These are phyloP conservation scores for Phytophthora pisi DNA, from an alignment of 352 stramenopile species.

Conservation along the genomic window DNA sequence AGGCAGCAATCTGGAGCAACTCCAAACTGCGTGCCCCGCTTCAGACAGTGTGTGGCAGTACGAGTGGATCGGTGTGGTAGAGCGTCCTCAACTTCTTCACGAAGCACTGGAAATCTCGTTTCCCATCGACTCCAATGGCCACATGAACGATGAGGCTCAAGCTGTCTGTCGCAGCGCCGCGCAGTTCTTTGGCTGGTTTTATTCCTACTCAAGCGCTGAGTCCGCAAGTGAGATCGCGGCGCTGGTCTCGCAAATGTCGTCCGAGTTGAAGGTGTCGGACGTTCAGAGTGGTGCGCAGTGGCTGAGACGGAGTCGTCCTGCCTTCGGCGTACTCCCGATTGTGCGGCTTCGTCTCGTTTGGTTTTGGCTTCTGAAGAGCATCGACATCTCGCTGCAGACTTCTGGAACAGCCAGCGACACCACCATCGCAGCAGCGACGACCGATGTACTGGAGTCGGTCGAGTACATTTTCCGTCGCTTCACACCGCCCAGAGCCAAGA, in stretches of 20 bases:
- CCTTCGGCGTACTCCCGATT: conserved; percentile 37
- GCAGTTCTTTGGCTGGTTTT: conserved; percentile 56
- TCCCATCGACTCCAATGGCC: background rate
- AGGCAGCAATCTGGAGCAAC: conserved; percentile 21
- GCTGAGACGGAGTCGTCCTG: conserved; percentile 47
- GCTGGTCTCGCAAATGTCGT: conserved; percentile 28
- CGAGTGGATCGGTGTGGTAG: conserved; percentile 43
- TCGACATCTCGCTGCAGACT: conserved; percentile 19
- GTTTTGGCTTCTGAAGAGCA: conserved; percentile 63
- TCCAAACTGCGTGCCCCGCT: conserved; percentile 15
- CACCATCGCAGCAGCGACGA: conserved; percentile 13
- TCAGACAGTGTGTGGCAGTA: conserved; percentile 34
- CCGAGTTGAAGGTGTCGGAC: conserved; percentile 26
- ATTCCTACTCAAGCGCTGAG: conserved; percentile 28
- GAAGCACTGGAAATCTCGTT: conserved; percentile 37
- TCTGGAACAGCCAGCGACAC: conserved; percentile 5
- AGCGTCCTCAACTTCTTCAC: conserved; percentile 31
- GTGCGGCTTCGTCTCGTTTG: conserved; percentile 56
- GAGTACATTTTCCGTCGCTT: conserved; percentile 70
- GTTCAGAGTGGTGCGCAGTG: conserved; percentile 37
- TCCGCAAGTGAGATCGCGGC: conserved; percentile 24
- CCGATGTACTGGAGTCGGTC: conserved; percentile 53
- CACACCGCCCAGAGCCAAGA: conserved; percentile 39
- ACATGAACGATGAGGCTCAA: conserved; percentile 1
- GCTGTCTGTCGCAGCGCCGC: conserved; percentile 12